Evolutionary conservation across 139 green algal genomes (phyloP).

Genomic region (Tetraselmis chui): DNA sequence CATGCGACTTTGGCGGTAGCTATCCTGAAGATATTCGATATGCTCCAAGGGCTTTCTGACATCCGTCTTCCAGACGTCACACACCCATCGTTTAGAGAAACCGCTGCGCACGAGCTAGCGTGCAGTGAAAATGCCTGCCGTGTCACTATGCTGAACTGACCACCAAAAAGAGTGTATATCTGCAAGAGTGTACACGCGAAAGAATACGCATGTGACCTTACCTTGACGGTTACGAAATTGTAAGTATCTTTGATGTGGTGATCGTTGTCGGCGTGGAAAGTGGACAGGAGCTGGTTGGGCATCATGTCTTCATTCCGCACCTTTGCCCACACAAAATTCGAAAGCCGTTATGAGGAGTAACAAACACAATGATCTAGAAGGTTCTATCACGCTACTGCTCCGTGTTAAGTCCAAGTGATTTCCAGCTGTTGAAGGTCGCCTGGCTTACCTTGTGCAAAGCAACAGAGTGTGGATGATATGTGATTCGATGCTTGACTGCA

Average conservation of each 20-base stretch:
- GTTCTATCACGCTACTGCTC: too few species aligned
- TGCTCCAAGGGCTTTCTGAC: slow-evolving; percentile 46
- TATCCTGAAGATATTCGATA: slow-evolving; percentile 41
- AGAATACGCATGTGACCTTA: slow-evolving; percentile 36
- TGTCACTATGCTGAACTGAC: too few species aligned
- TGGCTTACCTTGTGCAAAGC: slow-evolving; percentile 49
- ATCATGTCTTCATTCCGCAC: slow-evolving; percentile 48
- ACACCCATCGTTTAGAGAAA: neutral
- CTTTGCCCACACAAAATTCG: too few species aligned
- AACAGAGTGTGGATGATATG: slow-evolving; percentile 37
- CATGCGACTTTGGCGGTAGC: slow-evolving; percentile 21
- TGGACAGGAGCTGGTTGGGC: slow-evolving; percentile 47
- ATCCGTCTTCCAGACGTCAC: slow-evolving; percentile 28
- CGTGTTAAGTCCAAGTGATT: too few species aligned
- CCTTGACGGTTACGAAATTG: slow-evolving; percentile 79
- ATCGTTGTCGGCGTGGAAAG: slow-evolving; percentile 65
- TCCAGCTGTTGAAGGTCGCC: neutral
- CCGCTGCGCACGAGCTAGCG: slow-evolving; percentile 5
- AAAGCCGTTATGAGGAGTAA: too few species aligned
- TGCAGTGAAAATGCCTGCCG: too few species aligned
- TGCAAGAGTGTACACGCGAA: too few species aligned
- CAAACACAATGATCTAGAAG: too few species aligned
- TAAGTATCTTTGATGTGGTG: slow-evolving; percentile 74
- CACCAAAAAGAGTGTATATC: too few species aligned
- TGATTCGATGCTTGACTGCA: slow-evolving; percentile 38